These are phyloP conservation scores for Daldinia bambusicola DNA, from an alignment of 495 filamentous ascomycete genomes.

Conservation along the genomic window DNA sequence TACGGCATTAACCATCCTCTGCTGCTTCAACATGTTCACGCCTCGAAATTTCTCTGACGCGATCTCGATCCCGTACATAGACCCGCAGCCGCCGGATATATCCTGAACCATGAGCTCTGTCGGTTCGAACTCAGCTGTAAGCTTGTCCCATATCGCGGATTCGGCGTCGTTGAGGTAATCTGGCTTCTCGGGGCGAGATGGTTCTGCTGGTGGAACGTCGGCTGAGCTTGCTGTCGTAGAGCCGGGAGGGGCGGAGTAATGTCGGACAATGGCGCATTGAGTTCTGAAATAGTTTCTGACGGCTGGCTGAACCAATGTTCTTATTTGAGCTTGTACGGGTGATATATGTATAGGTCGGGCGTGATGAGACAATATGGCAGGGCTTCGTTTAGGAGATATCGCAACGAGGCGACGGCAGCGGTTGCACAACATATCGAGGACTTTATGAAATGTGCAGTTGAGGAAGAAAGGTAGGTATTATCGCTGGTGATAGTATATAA, in stretches of 20 bases:
- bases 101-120: constrained; percentile 71
- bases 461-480: background rate
- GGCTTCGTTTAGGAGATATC: constrained; percentile 27
- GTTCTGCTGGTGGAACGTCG: constrained; percentile 11
- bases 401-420: constrained; percentile 37
- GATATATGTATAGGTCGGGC: constrained; percentile 16
- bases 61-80: constrained; percentile 81
- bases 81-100: constrained; percentile 80
- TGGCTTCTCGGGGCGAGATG: constrained; percentile 51
- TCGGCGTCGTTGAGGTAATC: constrained; percentile 56
- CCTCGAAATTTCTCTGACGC: constrained; percentile 72
- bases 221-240: constrained; percentile 11
- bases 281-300: background rate
- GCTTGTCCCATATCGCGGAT: constrained; percentile 57
- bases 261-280: constrained; percentile 7
- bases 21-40: constrained; percentile 73
- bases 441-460: background rate
- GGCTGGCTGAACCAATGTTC: background rate
- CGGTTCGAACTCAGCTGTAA: constrained; percentile 56
- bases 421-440: constrained; percentile 28
- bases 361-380: constrained; percentile 26
- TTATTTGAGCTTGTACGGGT: constrained; percentile 9
- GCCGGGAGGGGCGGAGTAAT: constrained; percentile 29
- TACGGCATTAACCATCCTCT: constrained; percentile 73
- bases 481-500: background rate